A percentile compares a stretch with the other conserved stretches of the same genome.
These are phyloP conservation scores for Bauhinia variegata DNA, from an alignment of 306 rosid species.

Conservation along the genomic window DNA sequence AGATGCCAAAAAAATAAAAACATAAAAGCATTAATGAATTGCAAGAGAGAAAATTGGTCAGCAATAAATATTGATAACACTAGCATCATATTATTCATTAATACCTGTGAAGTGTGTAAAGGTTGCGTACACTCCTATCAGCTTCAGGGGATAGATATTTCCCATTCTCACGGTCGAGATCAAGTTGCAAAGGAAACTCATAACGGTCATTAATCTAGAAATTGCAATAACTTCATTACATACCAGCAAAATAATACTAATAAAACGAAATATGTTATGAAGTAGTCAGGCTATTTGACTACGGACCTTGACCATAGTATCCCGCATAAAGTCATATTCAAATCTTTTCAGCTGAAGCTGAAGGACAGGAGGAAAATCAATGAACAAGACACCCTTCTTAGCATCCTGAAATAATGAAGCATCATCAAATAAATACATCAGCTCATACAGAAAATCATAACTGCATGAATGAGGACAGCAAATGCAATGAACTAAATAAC, in stretches of 20 bases:
- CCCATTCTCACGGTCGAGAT: constrained; percentile 89
- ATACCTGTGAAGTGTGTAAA: constrained; percentile 97
- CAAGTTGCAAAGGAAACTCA: constrained; percentile 97
- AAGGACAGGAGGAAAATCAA: constrained; percentile 97
- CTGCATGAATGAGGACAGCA: background rate
- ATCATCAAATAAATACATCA: constrained; percentile 17
- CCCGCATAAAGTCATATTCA: constrained; percentile 96
- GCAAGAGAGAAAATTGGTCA: background rate
- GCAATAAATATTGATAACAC: constrained; percentile 21
- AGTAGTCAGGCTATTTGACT: constrained; percentile 24
- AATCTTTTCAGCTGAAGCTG: constrained; percentile 98
- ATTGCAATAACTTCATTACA: background rate
- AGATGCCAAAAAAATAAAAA: background rate
- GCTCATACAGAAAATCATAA: constrained; percentile 18
- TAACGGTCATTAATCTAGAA: constrained; percentile 90
- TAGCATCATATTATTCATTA: constrained; percentile 17
- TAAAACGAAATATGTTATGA: constrained; percentile 17
- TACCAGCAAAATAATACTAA: constrained; percentile 21
- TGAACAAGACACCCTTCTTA: constrained; percentile 92
- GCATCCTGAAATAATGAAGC: constrained; percentile 76
- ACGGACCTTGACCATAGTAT: constrained; percentile 97
- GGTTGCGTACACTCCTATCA: constrained; percentile 87
- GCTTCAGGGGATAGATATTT: constrained; percentile 96
- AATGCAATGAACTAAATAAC: constrained; percentile 19
- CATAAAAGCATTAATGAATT: constrained; percentile 4